These are phyloP conservation scores for Penicillium sp. DNA, from an alignment of 2,329 filamentous ascomycete genomes.

Conservation along the genomic window DNA sequence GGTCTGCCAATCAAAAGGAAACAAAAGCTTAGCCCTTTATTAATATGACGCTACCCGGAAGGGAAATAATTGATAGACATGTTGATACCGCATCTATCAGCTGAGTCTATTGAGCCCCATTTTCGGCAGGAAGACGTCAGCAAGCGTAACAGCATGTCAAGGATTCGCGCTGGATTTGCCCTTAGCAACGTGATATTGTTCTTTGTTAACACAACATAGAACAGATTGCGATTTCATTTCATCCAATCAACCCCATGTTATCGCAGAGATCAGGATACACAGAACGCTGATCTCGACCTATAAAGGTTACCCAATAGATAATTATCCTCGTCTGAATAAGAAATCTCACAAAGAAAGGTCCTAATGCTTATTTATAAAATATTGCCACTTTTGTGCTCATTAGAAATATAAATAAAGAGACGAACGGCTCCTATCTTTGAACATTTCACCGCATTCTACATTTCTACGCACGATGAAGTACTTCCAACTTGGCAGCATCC, in stretches of 20 bases:
- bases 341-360: background rate
- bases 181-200: background rate
- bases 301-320: background rate
- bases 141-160: too few relatives aligned
- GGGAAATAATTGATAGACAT: background rate
- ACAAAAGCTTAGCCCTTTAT: too few relatives aligned
- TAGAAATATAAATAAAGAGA: background rate
- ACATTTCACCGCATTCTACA: background rate
- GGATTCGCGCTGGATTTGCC: background rate
- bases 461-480: background rate
- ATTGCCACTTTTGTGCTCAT: background rate
- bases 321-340: background rate
- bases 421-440: background rate
- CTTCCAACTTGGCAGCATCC: conserved; percentile 1
- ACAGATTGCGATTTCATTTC: background rate
- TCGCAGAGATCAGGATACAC: background rate
- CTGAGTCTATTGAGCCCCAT: conserved; percentile 2
- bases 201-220: background rate
- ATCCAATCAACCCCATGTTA: background rate
- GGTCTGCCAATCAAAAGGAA: background rate
- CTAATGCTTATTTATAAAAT: background rate
- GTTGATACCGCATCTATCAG: background rate
- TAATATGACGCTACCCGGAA: background rate
- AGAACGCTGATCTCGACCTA: background rate
- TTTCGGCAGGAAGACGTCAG: background rate